These are phyloP conservation scores for Lentinula aciculospora DNA, from an alignment of 768 basidiomycete genomes.

Conservation along the genomic window DNA sequence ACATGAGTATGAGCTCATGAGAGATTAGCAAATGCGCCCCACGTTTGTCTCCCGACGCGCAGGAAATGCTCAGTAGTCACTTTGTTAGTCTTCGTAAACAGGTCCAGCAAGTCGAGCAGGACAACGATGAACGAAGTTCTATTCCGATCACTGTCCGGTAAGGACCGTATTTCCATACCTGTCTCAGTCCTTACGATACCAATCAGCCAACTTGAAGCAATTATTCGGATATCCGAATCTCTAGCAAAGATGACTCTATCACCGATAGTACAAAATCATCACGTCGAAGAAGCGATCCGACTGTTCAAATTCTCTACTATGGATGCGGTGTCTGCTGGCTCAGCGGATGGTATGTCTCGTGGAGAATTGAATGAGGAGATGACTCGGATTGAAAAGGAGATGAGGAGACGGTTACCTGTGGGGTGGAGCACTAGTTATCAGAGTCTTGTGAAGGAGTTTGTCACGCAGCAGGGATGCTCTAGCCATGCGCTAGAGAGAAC, in stretches of 20 bases:
- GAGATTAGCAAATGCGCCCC: conserved; percentile 87
- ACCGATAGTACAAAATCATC: conserved; percentile 80
- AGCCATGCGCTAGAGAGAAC: conserved; percentile 89
- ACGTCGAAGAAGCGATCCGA: conserved; percentile 97
- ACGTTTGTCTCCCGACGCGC: conserved; percentile 85
- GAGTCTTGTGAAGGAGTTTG: conserved; percentile 88
- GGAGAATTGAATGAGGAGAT: conserved; percentile 94
- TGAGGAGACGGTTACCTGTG: conserved; percentile 77
- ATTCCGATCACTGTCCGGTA: conserved; percentile 98
- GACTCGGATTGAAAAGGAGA: conserved; percentile 81
- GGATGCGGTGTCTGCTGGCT: conserved; percentile 96
- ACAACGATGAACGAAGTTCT: conserved; percentile 95
- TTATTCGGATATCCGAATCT: conserved; percentile 97
- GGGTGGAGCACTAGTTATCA: conserved; percentile 98
- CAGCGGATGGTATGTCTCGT: conserved; percentile 87
- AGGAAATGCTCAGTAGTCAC: conserved; percentile 94
- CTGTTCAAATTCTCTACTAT: conserved; percentile 99
- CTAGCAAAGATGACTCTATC: conserved; percentile 92
- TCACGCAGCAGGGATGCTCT: conserved; percentile 86
- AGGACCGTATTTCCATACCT: conserved; percentile 19
- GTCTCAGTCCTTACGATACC: conserved; percentile 2
- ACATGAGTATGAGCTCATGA: background rate
- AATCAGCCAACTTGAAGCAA: conserved; percentile 87
- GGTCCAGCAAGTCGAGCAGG: conserved; percentile 91
- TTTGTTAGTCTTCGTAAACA: conserved; percentile 91